Evolutionary conservation across 441 rosid species (phyloP), one percentile per base, ranked within the genome.

Genomic region (Monsonia emarginata): DNA sequence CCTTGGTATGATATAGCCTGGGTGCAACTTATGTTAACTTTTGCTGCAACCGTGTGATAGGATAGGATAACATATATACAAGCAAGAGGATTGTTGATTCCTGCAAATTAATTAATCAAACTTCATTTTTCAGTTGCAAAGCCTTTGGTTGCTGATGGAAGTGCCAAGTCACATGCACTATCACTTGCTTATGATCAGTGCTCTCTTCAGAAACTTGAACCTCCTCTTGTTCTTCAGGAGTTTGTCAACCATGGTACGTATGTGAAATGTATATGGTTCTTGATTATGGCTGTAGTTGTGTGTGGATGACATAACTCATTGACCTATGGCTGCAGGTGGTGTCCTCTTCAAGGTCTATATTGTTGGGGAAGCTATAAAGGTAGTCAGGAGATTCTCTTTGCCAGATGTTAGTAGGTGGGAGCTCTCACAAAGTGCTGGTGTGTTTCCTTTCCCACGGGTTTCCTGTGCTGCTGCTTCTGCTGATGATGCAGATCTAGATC

Each of bases 391-490:
- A 11, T 85, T 83, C 73, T 85, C 90, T 66, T 80, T 85, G 75
- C 90, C 90, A 3, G 76, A 84, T 71, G 83, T 86, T 14, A 79
- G 81, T 59, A 82, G 72, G 48, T 62, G 80, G 65, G 90, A 84
- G 73, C 85, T 86, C 31, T 64, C 85, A 0, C 83, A 76, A 69
- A 80, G 14, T 69, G 86, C 84, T 30, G 96, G 96, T 26, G 86
- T 91, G 1, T 83, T 84, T 58, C 88, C 73, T 54, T 87, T 89
- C 75, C 96, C 97, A 54, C 79, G 96, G 77, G 95, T 91, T 69
- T 91, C 96, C 14, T 89, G 89, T 78, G 95, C 97, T 69, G 89
- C 92, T 42, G 96, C 95, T 82, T 86, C 96, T 67, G 97, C 90
- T 24, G 96, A 89, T 65, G 86, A 87, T 65, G 87, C 92, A 48